Base-by-base conservation (phyloP, 768 basidiomycete genomes). In the Boletus subparvulus region DNA sequence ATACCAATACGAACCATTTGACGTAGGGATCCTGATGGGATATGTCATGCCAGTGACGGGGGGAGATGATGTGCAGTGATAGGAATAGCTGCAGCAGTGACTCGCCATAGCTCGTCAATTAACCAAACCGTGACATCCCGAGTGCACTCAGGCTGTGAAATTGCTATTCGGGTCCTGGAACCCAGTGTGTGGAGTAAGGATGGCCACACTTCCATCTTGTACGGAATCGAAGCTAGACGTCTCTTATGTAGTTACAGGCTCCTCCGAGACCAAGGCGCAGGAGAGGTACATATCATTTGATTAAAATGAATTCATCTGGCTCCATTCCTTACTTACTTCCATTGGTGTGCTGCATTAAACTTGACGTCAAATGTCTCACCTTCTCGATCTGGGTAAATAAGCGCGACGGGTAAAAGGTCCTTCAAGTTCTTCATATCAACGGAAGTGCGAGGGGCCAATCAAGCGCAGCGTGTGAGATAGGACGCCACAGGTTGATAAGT, bases 401-500 rank as follows among this genome's bases (percentile, higher is more conserved):
- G 68, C 49, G 73, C 66, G 1, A 72, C 68, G 12, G 78, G 63
- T 0, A 74, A 44, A 13, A 82, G 61, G 56, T 81, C 79, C 26
- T 65, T 67, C 21, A 21, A 21, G 21, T 2, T 21, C 51, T 67
- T 56, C 1, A 55, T 47, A 58, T 80, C 71, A 8, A 81, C 67
- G 53, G 79, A 0, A 80, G 69, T 12, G 76, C 75, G 37, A 83
- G 74, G 6, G 80, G 81, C 70, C 74, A 79, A 56, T 82, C 82
- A n/a, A 66, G 62, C 3, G 79, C 80, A 2, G 73, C 60, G 56
- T 78, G 68, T 17, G 70, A 62, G 62, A 83, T 80, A 1, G 81
- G 81, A 21, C 81, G 75, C 82, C 82, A 83, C 54, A 83, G 66
- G 65, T 82, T 82, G 58, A 83, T 74, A 21, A 21, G 21, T 21